Evolutionary conservation across 306 rosid genomes (phyloP).

Genomic region (Castanospermum australe): DNA sequence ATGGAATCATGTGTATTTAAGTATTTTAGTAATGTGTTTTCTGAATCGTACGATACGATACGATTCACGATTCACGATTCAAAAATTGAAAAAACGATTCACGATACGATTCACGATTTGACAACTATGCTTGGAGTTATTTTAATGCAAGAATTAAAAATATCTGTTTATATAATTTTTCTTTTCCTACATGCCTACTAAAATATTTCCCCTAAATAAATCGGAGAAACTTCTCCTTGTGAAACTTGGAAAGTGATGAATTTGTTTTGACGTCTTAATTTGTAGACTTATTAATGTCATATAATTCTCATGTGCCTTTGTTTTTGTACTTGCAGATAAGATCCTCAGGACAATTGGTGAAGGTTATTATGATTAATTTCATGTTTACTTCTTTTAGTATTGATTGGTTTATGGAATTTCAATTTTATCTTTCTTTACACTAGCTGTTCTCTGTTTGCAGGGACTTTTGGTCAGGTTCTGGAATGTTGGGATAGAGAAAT

Average conservation of each 20-base stretch:
- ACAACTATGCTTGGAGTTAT: neutral
- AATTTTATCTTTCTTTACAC: neutral
- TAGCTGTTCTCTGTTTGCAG: slow-evolving; percentile 9
- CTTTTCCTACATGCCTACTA: too few species aligned
- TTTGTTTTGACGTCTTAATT: neutral
- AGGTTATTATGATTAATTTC: slow-evolving; percentile 18
- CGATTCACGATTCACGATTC: too few species aligned
- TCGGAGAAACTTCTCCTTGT: too few species aligned
- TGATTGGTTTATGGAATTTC: neutral
- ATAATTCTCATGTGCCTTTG: neutral
- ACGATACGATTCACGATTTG: too few species aligned
- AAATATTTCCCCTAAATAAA: too few species aligned
- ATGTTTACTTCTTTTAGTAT: neutral
- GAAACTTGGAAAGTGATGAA: neutral
- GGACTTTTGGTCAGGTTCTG: slow-evolving; percentile 79
- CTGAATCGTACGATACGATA: too few species aligned
- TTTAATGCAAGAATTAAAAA: neutral
- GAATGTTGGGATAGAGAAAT: slow-evolving; percentile 81
- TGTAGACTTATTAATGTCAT: neutral
- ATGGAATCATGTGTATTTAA: too few species aligned
- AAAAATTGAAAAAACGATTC: too few species aligned
- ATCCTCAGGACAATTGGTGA: slow-evolving; percentile 71
- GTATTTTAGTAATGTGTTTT: too few species aligned
- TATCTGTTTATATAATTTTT: too few species aligned
- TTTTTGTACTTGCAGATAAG: slow-evolving; percentile 47